Conservation (phyloP, 2,329 filamentous ascomycete genomes). For the Aspergillus caelatus region DNA sequence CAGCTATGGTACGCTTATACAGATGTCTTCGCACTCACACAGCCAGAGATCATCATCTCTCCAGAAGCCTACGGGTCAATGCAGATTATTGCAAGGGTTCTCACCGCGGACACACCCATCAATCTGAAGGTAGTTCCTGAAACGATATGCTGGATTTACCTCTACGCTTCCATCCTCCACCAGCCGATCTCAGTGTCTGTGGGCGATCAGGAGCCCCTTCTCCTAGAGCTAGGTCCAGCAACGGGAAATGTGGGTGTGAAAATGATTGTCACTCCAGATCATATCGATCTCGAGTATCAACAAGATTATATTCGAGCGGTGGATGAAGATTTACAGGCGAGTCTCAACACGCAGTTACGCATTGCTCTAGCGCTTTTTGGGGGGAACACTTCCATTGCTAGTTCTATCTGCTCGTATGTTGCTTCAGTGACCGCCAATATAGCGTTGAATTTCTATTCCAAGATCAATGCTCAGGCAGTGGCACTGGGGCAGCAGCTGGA, state of each 20-base stretch:
- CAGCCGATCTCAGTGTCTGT: background rate
- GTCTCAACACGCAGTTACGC: conserved; percentile 6
- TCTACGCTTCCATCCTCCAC: background rate
- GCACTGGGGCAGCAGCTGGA: conserved; percentile 11
- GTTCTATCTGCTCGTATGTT: background rate
- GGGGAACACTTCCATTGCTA: background rate
- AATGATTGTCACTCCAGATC: background rate
- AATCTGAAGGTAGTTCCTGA: background rate
- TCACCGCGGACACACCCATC: background rate
- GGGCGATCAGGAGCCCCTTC: background rate
- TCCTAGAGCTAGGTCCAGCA: background rate
- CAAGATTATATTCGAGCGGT: background rate
- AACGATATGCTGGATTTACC: background rate
- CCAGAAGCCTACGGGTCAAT: background rate
- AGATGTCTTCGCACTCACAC: background rate
- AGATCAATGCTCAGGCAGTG: conserved; percentile 3
- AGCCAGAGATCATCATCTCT: background rate
- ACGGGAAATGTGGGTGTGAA: background rate
- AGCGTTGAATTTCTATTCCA: background rate
- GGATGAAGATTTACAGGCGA: background rate
- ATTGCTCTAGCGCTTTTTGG: conserved; percentile 7
- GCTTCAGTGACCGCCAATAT: background rate
- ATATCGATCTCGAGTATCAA: background rate
- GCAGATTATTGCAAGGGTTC: background rate
- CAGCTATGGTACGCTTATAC: background rate